Evolutionary conservation across 1,284 basidiomycete genomes (phyloP).

Genomic region (Moniliella sp.): DNA sequence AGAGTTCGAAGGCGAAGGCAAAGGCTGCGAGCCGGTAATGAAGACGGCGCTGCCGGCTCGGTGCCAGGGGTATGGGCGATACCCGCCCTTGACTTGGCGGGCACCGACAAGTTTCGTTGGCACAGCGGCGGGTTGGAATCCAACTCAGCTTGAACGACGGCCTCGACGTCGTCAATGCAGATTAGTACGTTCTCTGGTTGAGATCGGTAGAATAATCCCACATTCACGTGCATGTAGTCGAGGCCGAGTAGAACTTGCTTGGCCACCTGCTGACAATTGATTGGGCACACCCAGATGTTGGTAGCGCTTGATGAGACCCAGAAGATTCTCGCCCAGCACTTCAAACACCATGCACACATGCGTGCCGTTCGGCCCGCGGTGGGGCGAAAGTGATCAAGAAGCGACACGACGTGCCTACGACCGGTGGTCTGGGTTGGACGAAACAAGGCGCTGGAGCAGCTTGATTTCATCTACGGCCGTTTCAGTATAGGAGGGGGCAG

Average conservation of each 20-base stretch:
- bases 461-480: conserved; percentile 97
- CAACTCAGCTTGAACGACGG: conserved; percentile 69
- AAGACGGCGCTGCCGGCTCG: conserved; percentile 73
- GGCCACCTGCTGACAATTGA: conserved; percentile 79
- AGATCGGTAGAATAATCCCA: too few species aligned
- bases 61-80: too few species aligned
- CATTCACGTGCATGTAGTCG: conserved; percentile 96
- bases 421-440: too few species aligned
- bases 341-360: conserved; percentile 99
- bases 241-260: conserved; percentile 85
- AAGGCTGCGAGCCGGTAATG: conserved; percentile 79
- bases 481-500: conserved; percentile 79
- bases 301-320: conserved; percentile 85
- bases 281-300: conserved; percentile 87
- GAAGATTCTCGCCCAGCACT: conserved; percentile 89
- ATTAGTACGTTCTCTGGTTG: conserved; percentile 94
- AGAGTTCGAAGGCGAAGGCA: conserved; percentile 56
- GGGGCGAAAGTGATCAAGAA: conserved; percentile 91
- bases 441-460: conserved; percentile 77
- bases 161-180: conserved; percentile 86
- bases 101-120: conserved; percentile 71
- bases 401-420: conserved; percentile 52
- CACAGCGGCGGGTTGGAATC: conserved; percentile 44
- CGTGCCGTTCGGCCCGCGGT: conserved; percentile 82
- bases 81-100: conserved; percentile 74